Percentiles rank a stretch among this genome's conserved stretches.
Conservation (phyloP, 2,329 filamentous ascomycete genomes). For the Pseudogymnoascus sp. region DNA sequence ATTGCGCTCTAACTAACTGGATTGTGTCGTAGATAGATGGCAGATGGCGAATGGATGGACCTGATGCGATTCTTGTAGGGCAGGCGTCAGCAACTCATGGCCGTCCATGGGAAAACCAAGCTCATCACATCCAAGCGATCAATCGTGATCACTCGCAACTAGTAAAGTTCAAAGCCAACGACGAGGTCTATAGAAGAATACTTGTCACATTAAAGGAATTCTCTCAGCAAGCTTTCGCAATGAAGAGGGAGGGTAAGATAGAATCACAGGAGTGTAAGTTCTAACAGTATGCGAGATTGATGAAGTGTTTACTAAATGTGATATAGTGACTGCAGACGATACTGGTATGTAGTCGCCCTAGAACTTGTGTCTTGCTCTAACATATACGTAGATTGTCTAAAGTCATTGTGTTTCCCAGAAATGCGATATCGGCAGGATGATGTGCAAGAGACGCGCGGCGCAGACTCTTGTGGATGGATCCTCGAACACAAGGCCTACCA, state of each 20-base stretch:
- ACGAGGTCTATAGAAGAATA: background rate
- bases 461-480: no score
- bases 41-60: background rate
- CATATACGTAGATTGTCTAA: no score
- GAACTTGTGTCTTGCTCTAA: no score
- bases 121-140: background rate
- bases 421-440: no score
- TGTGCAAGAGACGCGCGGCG: no score
- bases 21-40: background rate
- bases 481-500: no score
- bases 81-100: conserved; percentile 2
- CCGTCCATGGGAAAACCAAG: background rate
- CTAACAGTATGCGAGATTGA: background rate
- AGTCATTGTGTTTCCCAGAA: no score
- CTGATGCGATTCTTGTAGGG: background rate
- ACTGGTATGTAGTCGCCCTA: background rate
- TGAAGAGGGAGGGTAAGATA: background rate
- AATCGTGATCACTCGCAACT: conserved; percentile 6
- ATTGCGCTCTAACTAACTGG: background rate
- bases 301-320: background rate
- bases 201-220: background rate
- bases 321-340: background rate
- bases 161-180: background rate
- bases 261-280: background rate
- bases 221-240: background rate